Evolutionary conservation across 805 yeast species (phyloP), one percentile per base, ranked within the genome.

Genomic region (Wickerhamomyces hampshirensis): DNA sequence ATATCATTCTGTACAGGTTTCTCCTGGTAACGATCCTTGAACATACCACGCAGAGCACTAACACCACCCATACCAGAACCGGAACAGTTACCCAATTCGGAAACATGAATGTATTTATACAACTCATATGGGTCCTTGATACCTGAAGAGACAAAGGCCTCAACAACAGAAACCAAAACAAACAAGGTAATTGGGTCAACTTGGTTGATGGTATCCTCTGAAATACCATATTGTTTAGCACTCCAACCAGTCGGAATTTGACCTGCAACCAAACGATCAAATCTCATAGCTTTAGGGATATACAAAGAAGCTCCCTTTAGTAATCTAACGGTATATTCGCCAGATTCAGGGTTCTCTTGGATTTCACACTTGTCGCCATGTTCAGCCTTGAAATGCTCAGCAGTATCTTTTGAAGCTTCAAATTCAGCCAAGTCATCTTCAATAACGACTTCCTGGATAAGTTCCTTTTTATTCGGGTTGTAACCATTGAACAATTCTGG

Each of bases 1-100:
- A 93, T 84, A 68, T 93, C 99, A 61, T 86, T 93, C 71, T 94
- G 98, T 38, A 89, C 96, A 38, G 96, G 96, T 65, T 73, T 73
- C 62, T 93, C 99, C 52, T 77, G 69, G 70, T 74, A 93, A 69
- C 99, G 81, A 59, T 91, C 96, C 66, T 76, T 88, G 74, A 88
- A 93, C 98, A 93, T 93, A 54, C 96, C 97, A 64, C 94, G 85
- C 59, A 93, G 69, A 35, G 99, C 98, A 52, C 84, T 63, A 55
- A 91, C 94, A 82, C 99, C 99, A 68, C 99, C 99, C 95, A 93
- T 91, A 78, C 99, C 99, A 39, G 97, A 88, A 71, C 99, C 99
- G 33, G 96, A 84, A 75, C 98, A 89, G 77, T 91, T 94, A 71
- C 98, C 99, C 51, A 93, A 88, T 68, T 93, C 98, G 31, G 98